Evolutionary conservation across 2,329 filamentous ascomycete genomes (phyloP).

Genomic region (Neofusicoccum umdonicola): DNA sequence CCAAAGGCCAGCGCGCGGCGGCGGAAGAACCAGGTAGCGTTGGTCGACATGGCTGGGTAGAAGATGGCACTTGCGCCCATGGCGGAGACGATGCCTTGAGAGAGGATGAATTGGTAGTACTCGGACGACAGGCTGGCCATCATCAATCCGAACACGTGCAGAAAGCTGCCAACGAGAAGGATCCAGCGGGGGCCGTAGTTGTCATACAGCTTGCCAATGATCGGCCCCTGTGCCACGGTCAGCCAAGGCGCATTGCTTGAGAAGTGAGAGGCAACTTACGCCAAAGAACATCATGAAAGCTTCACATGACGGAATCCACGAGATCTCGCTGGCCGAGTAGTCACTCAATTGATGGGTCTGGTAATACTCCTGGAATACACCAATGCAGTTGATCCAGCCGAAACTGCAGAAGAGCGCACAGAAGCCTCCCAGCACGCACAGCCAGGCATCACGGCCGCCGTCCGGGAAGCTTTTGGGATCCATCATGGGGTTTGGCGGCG

Average conservation of each 20-base stretch:
- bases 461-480: slow-evolving; percentile 30
- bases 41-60: slow-evolving; percentile 44
- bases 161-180: slow-evolving; percentile 51
- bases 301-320: slow-evolving; percentile 47
- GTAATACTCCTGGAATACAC: slow-evolving; percentile 50
- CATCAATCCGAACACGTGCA: slow-evolving; percentile 63
- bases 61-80: slow-evolving; percentile 52
- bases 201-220: slow-evolving; percentile 65
- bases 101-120: slow-evolving; percentile 56
- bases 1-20: slow-evolving; percentile 50
- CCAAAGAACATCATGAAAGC: slow-evolving; percentile 51
- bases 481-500: slow-evolving; percentile 13
- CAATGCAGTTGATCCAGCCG: slow-evolving; percentile 46
- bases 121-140: slow-evolving; percentile 58
- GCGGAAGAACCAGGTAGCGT: slow-evolving; percentile 51
- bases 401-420: slow-evolving; percentile 34
- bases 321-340: slow-evolving; percentile 40
- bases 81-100: slow-evolving; percentile 53
- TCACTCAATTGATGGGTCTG: slow-evolving; percentile 39
- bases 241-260: not conserved
- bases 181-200: slow-evolving; percentile 60
- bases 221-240: slow-evolving; percentile 46
- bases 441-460: slow-evolving; percentile 40
- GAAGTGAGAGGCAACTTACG: slow-evolving; percentile 32
- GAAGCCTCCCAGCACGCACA: slow-evolving; percentile 39